Percentiles rank a stretch among this genome's conserved stretches.
Conservation (phyloP, 1,139 yeast genomes). For the Suhomyces choctaworum region DNA sequence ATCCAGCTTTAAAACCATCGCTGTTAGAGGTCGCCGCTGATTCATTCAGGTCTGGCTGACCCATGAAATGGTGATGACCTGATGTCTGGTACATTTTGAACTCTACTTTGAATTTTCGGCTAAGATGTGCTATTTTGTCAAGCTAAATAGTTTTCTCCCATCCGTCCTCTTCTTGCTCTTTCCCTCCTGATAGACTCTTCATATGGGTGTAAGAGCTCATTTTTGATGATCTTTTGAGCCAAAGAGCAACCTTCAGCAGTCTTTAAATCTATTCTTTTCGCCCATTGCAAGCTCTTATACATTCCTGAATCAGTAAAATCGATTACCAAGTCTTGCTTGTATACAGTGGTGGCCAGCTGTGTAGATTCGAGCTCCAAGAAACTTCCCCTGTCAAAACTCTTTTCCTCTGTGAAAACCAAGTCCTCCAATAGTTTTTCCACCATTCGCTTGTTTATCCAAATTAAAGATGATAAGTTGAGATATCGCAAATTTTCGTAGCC, state of each 20-base stretch:
- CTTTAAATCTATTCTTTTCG: constrained; percentile 37
- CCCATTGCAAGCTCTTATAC: constrained; percentile 60
- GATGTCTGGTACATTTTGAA: constrained; percentile 28
- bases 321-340: constrained; percentile 31
- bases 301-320: constrained; percentile 60
- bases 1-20: constrained; percentile 49
- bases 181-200: constrained; percentile 36
- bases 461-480: constrained; percentile 46
- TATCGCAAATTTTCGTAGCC: constrained; percentile 22
- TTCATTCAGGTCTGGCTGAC: constrained; percentile 21
- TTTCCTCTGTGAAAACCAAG: background rate
- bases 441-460: constrained; percentile 51
- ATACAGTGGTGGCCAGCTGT: background rate
- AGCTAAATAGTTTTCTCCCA: constrained; percentile 44
- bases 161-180: constrained; percentile 43
- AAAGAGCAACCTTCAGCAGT: constrained; percentile 32
- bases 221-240: constrained; percentile 34
- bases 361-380: background rate
- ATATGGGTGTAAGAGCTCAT: constrained; percentile 30
- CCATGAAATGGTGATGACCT: constrained; percentile 52
- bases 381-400: background rate
- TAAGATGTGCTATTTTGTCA: constrained; percentile 3
- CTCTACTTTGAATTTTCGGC: too few relatives aligned
- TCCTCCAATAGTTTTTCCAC: constrained; percentile 33
- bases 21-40: constrained; percentile 33